Evolutionary conservation across 192 early-diverging fungal species (phyloP), one percentile per base, ranked within the genome.

Genomic region (Allomyces arbusculus): DNA sequence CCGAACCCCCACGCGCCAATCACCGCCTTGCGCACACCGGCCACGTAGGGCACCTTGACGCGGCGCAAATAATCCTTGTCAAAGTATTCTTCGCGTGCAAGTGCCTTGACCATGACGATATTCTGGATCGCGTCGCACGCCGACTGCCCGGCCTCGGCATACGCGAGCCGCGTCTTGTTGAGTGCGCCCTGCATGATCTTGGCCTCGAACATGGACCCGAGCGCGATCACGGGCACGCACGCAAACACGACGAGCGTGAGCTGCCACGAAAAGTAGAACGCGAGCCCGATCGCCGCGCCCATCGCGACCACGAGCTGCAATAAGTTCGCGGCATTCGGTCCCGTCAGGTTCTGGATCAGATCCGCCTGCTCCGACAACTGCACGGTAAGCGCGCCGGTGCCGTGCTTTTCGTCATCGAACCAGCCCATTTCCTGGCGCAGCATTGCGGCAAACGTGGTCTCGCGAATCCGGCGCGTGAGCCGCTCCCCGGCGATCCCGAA

Each of bases 91-190:
- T 75, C 64, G 67, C 61, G 68, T 40, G 73, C 89, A 66, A 91
- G 82, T 33, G 86, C 83, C 23, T 84, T 82, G 4, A 94, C 87
- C 0, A 93, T 98, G 43, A 86, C 79, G 70, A 98, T 88, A 68
- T 82, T 83, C 68, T 81, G 74, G 66, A 98, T 86, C 40, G 85
- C 78, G 71, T 98, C 95, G 64, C 86, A 86, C 1, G 91, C 89
- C 6, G 86, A 78, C 71, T 85, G 81, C 58, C 77, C 79, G 5
- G 86, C 79, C 9, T 72, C 66, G 66, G 82, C 82, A 69, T 89
- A 91, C 2, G 85, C 83, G 65, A 79, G 74, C 71, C 81, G 80
- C 62, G 77, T 76, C 66, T 77, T 76, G 63, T 63, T 63, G 6
- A 74, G 74, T 64, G 74, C 76, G 23, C 77, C 75, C 40, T 73